Percentiles rank a stretch among this genome's conserved stretches.
phyloP scores from a whole-genome alignment of 2,329 filamentous ascomycete species.

The Botrytis hyacinthi region DNA sequence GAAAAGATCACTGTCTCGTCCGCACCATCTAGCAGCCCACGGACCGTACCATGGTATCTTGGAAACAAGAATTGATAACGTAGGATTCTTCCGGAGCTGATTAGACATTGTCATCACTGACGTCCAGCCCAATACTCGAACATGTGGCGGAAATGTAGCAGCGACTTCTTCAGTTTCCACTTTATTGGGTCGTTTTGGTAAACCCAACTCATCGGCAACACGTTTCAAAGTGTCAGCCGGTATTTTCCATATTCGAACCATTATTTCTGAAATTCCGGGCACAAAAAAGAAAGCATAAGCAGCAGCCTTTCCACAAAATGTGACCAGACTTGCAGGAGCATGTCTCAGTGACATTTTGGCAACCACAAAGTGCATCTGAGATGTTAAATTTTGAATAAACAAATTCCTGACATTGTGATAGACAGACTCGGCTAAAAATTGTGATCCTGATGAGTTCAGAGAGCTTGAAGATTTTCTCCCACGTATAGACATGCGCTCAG shows the following conservation, averaged over 20 bases:
- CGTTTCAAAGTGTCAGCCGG: conserved; percentile 58
- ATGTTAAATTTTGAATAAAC: conserved; percentile 66
- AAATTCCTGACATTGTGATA: conserved; percentile 70
- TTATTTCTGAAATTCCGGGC: conserved; percentile 65
- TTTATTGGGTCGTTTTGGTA: conserved; percentile 54
- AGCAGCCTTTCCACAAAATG: conserved; percentile 70
- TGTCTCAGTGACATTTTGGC: conserved; percentile 70
- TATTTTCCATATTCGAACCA: conserved; percentile 64
- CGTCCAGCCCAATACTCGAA: conserved; percentile 60
- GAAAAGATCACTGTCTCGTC: conserved; percentile 71
- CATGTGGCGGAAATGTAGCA: conserved; percentile 43
- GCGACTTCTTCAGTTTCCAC: conserved; percentile 40
- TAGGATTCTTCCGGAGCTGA: conserved; percentile 52
- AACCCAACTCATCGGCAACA: conserved; percentile 58
- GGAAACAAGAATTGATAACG: conserved; percentile 56
- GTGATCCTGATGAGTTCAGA: conserved; percentile 56
- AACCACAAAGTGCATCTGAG: conserved; percentile 69
- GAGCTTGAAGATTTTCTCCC: conserved; percentile 49
- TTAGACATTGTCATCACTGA: conserved; percentile 56
- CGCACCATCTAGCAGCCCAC: conserved; percentile 69
- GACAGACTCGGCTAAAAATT: conserved; percentile 67
- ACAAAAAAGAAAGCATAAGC: conserved; percentile 75
- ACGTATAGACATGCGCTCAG: conserved; percentile 31
- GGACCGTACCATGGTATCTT: conserved; percentile 65
- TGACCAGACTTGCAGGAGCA: conserved; percentile 53